Conservation (phyloP, 2,329 filamentous ascomycete species). For the Cryphonectria nitschkei region DNA sequence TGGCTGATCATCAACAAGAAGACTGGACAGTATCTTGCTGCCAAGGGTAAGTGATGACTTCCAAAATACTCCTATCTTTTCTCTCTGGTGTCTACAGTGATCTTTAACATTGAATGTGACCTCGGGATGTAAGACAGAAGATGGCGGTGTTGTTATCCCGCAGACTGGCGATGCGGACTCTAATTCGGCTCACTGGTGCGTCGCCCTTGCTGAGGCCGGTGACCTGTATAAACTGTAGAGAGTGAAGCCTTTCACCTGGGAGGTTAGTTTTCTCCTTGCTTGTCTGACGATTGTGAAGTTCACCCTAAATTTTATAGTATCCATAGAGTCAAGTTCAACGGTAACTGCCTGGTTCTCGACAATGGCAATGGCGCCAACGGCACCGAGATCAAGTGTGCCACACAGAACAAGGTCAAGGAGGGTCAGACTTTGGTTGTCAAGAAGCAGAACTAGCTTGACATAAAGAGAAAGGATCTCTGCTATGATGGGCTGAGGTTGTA, state of each 20-base stretch:
- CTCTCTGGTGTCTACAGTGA: background rate
- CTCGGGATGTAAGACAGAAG: constrained; percentile 10
- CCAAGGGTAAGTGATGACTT: constrained; percentile 5
- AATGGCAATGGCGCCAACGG: constrained; percentile 15
- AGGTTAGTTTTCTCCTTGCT: background rate
- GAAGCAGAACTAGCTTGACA: background rate
- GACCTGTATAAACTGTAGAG: too few species aligned
- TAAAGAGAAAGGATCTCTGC: too few species aligned
- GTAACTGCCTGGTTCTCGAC: constrained; percentile 15
- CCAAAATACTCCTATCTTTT: background rate
- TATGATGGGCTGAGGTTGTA: too few species aligned
- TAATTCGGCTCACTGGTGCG: constrained; percentile 16
- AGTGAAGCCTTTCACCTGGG: background rate
- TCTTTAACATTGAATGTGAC: background rate
- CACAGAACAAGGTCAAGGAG: constrained; percentile 15
- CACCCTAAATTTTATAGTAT: background rate
- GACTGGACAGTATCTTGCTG: constrained; percentile 19
- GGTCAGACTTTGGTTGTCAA: constrained; percentile 18
- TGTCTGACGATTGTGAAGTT: background rate
- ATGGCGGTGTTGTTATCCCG: constrained; percentile 11
- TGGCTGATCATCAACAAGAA: constrained; percentile 24
- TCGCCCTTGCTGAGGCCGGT: constrained; percentile 1
- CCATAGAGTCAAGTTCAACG: constrained; percentile 17
- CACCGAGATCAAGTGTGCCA: constrained; percentile 19
- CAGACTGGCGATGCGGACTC: constrained; percentile 18